Base-by-base conservation (phyloP, 768 basidiomycete species). In the Lentinula guzmanii region DNA sequence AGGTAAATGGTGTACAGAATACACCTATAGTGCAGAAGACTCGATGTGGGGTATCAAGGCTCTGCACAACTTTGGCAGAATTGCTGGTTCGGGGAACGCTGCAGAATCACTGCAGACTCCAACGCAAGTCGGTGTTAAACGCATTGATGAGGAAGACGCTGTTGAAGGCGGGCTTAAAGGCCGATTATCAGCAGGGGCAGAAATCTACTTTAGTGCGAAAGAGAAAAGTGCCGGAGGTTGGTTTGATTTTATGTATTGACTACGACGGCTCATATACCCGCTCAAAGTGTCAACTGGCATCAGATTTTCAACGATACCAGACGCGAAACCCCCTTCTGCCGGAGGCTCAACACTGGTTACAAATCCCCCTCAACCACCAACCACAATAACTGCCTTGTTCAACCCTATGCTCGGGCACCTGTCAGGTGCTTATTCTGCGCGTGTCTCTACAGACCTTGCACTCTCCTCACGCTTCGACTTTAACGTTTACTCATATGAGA, bases 361-460 rank as follows among this genome's bases (percentile, higher is more conserved):
- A 0, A 74, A 78, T 2, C 76, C 77, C 21, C 77, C 86, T 18
- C 93, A 94, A 70, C 93, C 96, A 0, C 94, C 96, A 1, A 97
- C 95, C 0, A 95, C 95, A 15, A 89, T 97, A 54, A 96, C 95
- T 3, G 91, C 95, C 4, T 81, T 96, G 31, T 93, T 95, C 73
- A 98, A 97, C 71, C 96, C 96, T 0, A 93, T 98, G 83, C 85
- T 98, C 62, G 96, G 96, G 0, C 95, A 98, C 70, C 79, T 98
- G 52, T 93, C 93, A 1, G 82, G 90, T 6, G 93, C 95, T 41
- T 98, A 98, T 70, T 89, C 93, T 0, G 93, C 95, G 2, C 90
- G 88, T 57, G 87, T 93, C 8, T 91, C 91, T 5, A 83, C 83
- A 11, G 91, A 96, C 70, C 83, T 98, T 45, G 86, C 93, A 0